phyloP scores from a whole-genome alignment of 129 eudicot genomes.

The Kitagawia praeruptora region DNA sequence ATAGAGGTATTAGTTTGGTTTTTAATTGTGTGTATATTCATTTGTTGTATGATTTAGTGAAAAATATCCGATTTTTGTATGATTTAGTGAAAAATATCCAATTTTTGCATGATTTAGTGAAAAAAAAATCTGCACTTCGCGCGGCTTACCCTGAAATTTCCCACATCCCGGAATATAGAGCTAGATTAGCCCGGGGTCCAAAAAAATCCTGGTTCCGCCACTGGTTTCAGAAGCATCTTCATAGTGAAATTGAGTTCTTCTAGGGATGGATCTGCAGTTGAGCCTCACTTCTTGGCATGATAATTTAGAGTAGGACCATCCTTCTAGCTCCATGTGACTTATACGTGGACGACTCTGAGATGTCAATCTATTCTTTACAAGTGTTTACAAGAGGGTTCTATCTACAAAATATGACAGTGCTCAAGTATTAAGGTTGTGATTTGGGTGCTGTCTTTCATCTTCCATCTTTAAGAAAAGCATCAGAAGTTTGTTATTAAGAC shows the following conservation, averaged over 20 bases:
- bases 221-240: neutral
- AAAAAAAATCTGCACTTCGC: too few relatives aligned
- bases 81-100: too few relatives aligned
- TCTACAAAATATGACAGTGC: too few relatives aligned
- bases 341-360: neutral
- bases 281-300: neutral
- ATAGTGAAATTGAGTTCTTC: neutral
- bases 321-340: neutral
- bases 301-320: neutral
- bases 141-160: too few relatives aligned
- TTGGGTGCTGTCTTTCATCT: neutral
- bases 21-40: too few relatives aligned
- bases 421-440: slow-evolving; percentile 51
- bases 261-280: neutral
- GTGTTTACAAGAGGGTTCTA: neutral
- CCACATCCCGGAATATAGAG: too few relatives aligned
- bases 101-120: too few relatives aligned
- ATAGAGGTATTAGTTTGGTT: too few relatives aligned
- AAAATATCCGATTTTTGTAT: too few relatives aligned
- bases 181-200: too few relatives aligned
- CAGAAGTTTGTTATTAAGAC: neutral
- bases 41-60: too few relatives aligned
- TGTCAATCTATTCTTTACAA: neutral
- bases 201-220: too few relatives aligned
- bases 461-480: neutral